Conservation (phyloP, 225 moss, liverwort and hornwort species). For the Sphagnum tenellum region DNA sequence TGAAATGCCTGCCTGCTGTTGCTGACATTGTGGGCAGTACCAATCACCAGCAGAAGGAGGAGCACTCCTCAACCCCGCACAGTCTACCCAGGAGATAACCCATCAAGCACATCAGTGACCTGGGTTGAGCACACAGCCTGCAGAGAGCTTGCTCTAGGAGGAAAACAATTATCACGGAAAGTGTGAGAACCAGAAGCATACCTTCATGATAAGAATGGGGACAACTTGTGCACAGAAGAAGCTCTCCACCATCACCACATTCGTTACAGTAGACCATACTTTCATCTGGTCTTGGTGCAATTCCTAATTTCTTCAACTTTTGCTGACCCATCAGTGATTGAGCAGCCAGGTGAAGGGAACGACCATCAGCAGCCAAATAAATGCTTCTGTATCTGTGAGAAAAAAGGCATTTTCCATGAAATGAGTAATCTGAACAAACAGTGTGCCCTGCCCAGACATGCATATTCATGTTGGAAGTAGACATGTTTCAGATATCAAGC, state of each 20-base stretch:
- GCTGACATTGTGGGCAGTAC: slow-evolving; percentile 62
- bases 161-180: too few species aligned
- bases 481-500: too few species aligned
- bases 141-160: too few species aligned
- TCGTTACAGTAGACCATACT: slow-evolving; percentile 58
- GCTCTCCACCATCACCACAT: slow-evolving; percentile 73
- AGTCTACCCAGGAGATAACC: slow-evolving; percentile 12
- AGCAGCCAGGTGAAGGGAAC: slow-evolving; percentile 63
- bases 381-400: slow-evolving; percentile 68
- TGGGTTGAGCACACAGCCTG: too few species aligned
- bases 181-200: too few species aligned
- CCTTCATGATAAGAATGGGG: too few species aligned
- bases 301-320: slow-evolving; percentile 31
- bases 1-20: not conserved
- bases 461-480: too few species aligned
- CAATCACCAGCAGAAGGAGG: slow-evolving; percentile 27
- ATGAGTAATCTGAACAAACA: too few species aligned
- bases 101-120: not conserved
- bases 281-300: slow-evolving; percentile 25
- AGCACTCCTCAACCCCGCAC: slow-evolving; percentile 36
- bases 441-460: too few species aligned
- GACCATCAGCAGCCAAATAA: slow-evolving; percentile 51
- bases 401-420: too few species aligned
- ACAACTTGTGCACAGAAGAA: slow-evolving; percentile 65
- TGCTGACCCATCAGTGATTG: slow-evolving; percentile 52